Percentiles rank a stretch among this genome's conserved stretches.
phyloP scores from a whole-genome alignment of 2,329 filamentous ascomycete species.

The Xylaria sp. region DNA sequence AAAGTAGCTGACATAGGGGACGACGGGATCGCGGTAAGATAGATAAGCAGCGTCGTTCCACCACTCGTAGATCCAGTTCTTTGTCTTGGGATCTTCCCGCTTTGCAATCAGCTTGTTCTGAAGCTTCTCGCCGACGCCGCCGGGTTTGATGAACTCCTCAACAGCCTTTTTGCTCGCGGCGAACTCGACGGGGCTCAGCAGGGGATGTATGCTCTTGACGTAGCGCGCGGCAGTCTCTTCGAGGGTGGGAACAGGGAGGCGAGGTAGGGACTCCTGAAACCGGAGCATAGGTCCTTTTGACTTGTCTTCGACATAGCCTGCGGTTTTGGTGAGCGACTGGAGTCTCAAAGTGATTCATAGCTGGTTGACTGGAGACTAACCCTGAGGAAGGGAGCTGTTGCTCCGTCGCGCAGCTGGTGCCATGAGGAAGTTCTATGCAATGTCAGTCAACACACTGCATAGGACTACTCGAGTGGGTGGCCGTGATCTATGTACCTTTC shows the following conservation, averaged over 20 bases:
- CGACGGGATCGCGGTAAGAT: conserved; percentile 90
- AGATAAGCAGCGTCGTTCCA: conserved; percentile 98
- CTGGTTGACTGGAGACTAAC: conserved; percentile 50
- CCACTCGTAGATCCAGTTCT: conserved; percentile 98
- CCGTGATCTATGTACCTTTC: conserved; percentile 41
- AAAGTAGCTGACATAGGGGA: conserved; percentile 99
- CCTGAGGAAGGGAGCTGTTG: conserved; percentile 67
- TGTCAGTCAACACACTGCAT: conserved; percentile 14
- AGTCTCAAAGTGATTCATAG: conserved; percentile 4
- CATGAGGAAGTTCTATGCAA: conserved; percentile 57
- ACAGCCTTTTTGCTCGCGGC: conserved; percentile 83
- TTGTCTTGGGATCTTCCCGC: conserved; percentile 79
- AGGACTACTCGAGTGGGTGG: conserved; percentile 1
- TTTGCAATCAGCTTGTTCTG: conserved; percentile 87
- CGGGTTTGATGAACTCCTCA: conserved; percentile 87
- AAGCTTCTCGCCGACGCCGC: conserved; percentile 81
- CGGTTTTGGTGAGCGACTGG: conserved; percentile 12
- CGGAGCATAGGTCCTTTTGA: conserved; percentile 84
- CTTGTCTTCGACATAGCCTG: conserved; percentile 82
- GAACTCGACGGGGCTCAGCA: conserved; percentile 75
- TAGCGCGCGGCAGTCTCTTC: conserved; percentile 85
- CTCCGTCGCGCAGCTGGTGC: conserved; percentile 62
- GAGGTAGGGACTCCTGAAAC: conserved; percentile 86
- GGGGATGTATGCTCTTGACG: conserved; percentile 79
- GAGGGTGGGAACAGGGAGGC: conserved; percentile 81